Evolutionary conservation across 2,329 filamentous ascomycete genomes (phyloP).

Genomic region (Cyphellophora attinorum): DNA sequence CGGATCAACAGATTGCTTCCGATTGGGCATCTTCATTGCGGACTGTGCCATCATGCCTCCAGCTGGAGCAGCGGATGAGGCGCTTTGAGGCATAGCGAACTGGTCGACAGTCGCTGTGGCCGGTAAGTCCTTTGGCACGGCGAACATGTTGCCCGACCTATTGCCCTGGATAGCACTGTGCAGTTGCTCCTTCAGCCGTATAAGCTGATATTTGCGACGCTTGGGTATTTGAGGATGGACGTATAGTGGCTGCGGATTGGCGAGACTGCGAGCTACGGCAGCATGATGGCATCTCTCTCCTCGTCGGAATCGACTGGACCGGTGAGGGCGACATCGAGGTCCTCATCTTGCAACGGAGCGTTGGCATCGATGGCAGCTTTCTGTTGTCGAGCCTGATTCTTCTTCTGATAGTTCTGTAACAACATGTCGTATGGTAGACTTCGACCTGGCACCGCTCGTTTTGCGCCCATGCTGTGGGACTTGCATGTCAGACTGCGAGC

Average conservation of each 20-base stretch:
- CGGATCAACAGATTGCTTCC: conserved; percentile 15
- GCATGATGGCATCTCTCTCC: conserved; percentile 84
- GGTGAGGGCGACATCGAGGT: conserved; percentile 30
- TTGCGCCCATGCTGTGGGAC: conserved; percentile 89
- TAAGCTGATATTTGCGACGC: conserved; percentile 48
- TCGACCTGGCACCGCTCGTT: conserved; percentile 75
- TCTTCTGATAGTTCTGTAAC: conserved; percentile 82
- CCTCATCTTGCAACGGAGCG: conserved; percentile 47
- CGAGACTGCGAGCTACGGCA: conserved; percentile 53
- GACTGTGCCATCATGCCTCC: conserved; percentile 9
- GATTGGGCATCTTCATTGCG: conserved; percentile 8
- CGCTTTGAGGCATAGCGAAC: conserved; percentile 6
- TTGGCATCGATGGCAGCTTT: conserved; percentile 94
- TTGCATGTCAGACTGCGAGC: conserved; percentile 87
- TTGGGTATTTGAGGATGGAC: conserved; percentile 47
- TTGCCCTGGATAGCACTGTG: conserved; percentile 47
- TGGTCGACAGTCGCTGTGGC: conserved; percentile 8
- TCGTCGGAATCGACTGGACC: conserved; percentile 82
- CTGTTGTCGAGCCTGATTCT: conserved; percentile 96
- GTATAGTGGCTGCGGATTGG: conserved; percentile 66
- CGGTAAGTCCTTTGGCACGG: conserved; percentile 14
- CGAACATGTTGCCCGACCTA: conserved; percentile 35
- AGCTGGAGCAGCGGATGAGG: conserved; percentile 7
- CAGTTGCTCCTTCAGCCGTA: conserved; percentile 56
- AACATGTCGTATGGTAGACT: conserved; percentile 90